Base-by-base conservation (phyloP, 2,329 filamentous ascomycete genomes). In the Colletotrichum plurivorum region DNA sequence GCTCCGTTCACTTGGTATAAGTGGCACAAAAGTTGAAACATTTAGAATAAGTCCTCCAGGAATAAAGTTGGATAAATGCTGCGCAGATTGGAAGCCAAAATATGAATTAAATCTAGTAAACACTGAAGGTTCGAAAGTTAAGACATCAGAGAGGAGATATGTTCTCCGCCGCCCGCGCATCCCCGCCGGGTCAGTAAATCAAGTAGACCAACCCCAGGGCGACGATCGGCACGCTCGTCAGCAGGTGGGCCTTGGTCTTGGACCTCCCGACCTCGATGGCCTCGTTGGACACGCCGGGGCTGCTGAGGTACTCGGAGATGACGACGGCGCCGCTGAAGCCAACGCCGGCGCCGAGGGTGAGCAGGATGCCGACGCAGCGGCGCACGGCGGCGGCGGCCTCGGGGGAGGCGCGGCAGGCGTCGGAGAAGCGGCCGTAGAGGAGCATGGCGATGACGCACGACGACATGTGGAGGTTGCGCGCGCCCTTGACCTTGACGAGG, bases 391-490 rank as follows among this genome's bases (percentile, higher is more conserved):
- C 15, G 18, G 54, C 55, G 7, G 66, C 66, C 2, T n/a, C 16
- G 27, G 61, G 66, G n/a, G 66, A 69, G 5, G 54, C 22, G 31
- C 66, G 66, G 55, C 66, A 69, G 20, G 45, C 36, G 31, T 55
- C 49, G 12, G 66, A 69, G 36, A 59, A 55, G 13, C 59, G 54
- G 13, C 61, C 66, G 49, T 66, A 69, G 15, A 69, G 55, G 10
- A 66, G 7, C 39, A 69, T 41, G 0, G 27, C 66, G 16, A 69
- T 13, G 22, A 69, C 45, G 49, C 66, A 66, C 31, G 54, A 49
- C 39, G 66, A 59, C 66, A 69, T 69, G 62, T 69, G 66, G 49
- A 69, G 43, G 43, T 69, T 69, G 20, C 61, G 61, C 6, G 66
- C 66, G 27, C 66, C 66, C 61, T 69, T 69, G 61, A 69, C 55